A percentile compares a stretch with the other conserved stretches of the same genome.
Conservation (phyloP, 106 monocot genomes). For the Iris macrosiphon region DNA sequence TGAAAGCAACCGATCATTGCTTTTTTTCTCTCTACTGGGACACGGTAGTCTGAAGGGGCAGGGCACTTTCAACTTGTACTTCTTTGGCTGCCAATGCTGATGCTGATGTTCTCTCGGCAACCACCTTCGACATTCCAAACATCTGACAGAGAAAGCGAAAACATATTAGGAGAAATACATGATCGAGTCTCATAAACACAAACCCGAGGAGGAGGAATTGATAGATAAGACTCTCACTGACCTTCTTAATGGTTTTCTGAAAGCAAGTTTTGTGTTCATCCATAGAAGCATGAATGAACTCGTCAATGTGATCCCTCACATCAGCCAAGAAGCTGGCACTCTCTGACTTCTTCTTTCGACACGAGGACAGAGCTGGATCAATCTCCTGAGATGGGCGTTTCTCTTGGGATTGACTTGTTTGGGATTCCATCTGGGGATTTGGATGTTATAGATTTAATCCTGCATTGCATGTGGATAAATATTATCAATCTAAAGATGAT, state of each 20-base stretch:
- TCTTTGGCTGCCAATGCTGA: constrained; percentile 6
- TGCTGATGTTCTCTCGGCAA: constrained; percentile 13
- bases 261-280: constrained; percentile 21
- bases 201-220: not conserved
- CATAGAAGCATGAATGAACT: constrained; percentile 20
- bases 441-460: no score
- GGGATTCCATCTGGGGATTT: not conserved
- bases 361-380: not conserved
- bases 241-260: constrained; percentile 14
- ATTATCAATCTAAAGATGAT: no score
- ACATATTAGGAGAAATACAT: not conserved
- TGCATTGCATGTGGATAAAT: no score
- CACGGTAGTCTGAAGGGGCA: constrained; percentile 34
- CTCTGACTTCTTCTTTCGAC: constrained; percentile 8
- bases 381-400: not conserved
- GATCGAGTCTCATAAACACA: not conserved
- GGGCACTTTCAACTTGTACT: constrained; percentile 27
- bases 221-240: not conserved
- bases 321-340: constrained; percentile 11
- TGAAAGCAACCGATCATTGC: no score
- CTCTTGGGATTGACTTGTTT: not conserved
- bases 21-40: no score
- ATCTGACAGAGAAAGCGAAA: constrained; percentile 26
- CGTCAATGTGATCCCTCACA: constrained; percentile 13
- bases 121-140: constrained; percentile 38